Evolutionary conservation across 257 asterid species (phyloP).

Genomic region (Rauvolfia tetraphylla): DNA sequence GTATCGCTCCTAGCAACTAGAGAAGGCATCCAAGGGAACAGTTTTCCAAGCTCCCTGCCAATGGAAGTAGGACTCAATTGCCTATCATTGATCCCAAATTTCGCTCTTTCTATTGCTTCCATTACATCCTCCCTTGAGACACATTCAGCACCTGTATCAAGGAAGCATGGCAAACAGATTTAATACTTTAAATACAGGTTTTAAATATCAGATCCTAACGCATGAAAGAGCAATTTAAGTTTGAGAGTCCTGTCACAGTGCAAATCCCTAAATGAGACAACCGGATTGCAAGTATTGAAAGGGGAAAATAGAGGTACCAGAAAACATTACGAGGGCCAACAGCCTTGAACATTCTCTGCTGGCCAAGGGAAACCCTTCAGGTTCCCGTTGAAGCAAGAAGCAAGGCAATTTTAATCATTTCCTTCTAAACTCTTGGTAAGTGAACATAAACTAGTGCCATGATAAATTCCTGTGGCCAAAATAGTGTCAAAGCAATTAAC

Average conservation of each 20-base stretch:
- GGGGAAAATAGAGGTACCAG: background rate
- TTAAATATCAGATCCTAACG: background rate
- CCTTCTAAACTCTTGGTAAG: background rate
- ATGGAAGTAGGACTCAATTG: constrained; percentile 35
- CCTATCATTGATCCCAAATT: constrained; percentile 69
- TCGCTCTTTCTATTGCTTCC: constrained; percentile 95
- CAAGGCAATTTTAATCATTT: background rate
- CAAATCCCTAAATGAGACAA: background rate
- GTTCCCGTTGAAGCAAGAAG: background rate
- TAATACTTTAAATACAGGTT: background rate
- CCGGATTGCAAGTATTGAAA: background rate
- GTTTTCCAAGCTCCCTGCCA: constrained; percentile 65
- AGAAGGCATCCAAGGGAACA: constrained; percentile 95
- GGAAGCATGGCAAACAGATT: constrained; percentile 2
- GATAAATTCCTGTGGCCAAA: background rate
- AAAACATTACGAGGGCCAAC: background rate
- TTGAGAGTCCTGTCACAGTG: background rate
- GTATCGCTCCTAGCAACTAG: constrained; percentile 41
- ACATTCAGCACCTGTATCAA: constrained; percentile 59
- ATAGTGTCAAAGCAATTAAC: background rate
- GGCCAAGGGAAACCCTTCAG: background rate
- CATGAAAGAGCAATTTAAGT: background rate
- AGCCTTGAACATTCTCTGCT: background rate
- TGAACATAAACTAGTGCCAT: background rate
- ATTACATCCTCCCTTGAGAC: constrained; percentile 87